These are phyloP conservation scores for Brassica carinata DNA, from an alignment of 345 rosid species.

Conservation along the genomic window DNA sequence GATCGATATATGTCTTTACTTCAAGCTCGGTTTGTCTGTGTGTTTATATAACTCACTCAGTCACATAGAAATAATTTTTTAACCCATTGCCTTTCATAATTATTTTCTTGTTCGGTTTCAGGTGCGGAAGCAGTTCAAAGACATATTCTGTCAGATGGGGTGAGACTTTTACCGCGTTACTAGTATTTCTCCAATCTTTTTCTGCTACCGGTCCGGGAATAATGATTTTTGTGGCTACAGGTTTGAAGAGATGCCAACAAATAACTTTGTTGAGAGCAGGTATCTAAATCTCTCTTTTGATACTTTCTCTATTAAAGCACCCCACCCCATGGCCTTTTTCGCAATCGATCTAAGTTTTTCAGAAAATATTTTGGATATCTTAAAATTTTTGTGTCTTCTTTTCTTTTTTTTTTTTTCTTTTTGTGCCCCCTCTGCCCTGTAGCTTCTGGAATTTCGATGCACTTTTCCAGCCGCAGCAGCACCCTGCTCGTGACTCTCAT, in stretches of 20 bases:
- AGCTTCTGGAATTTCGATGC: constrained; percentile 99
- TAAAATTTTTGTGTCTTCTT: background rate
- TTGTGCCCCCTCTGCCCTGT: constrained; percentile 6
- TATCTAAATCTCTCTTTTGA: constrained; percentile 33
- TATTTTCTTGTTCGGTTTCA: constrained; percentile 32
- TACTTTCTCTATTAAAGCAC: constrained; percentile 6
- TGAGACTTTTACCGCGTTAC: constrained; percentile 34
- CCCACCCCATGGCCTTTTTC: background rate
- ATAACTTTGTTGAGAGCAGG: constrained; percentile 96
- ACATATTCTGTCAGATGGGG: constrained; percentile 85
- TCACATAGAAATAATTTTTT: no score
- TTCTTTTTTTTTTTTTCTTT: no score
- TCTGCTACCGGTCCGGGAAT: background rate
- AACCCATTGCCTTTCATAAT: background rate
- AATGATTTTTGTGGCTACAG: constrained; percentile 46
- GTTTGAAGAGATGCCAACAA: constrained; percentile 97
- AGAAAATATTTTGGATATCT: background rate
- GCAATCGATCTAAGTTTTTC: constrained; percentile 1
- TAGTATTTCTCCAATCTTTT: constrained; percentile 8
- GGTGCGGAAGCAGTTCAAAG: constrained; percentile 81
- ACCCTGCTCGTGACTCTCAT: constrained; percentile 99
- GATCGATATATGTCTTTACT: no score
- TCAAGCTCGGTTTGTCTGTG: no score
- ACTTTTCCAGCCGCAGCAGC: constrained; percentile 95
- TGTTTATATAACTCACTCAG: no score